Evolutionary conservation across 2,329 filamentous ascomycete genomes (phyloP).

Genomic region (Triangularia verruculosa): DNA sequence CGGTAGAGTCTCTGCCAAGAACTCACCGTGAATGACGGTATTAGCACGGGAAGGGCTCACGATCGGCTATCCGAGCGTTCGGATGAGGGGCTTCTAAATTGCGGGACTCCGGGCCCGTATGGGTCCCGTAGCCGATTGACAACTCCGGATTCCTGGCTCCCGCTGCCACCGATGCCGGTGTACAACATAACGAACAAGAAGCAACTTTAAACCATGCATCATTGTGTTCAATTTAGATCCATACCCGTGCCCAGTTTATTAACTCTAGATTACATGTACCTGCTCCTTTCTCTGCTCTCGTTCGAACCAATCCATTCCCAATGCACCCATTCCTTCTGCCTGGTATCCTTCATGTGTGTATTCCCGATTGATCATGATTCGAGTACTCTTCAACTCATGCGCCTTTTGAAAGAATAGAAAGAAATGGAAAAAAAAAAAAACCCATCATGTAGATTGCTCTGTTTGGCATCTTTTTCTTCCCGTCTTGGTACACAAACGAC

Average conservation of each 20-base stretch:
- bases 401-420: not conserved
- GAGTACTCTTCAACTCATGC: not conserved
- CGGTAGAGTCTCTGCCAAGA: not conserved
- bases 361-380: not conserved
- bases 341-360: not conserved
- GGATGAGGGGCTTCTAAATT: not conserved
- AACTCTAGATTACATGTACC: not conserved
- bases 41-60: too few relatives aligned
- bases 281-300: not conserved
- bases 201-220: not conserved
- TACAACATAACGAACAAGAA: too few relatives aligned
- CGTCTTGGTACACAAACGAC: not conserved
- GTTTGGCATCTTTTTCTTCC: not conserved
- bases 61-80: too few relatives aligned
- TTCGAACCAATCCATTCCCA: not conserved
- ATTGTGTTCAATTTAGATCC: not conserved
- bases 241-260: not conserved
- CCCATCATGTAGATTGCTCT: not conserved
- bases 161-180: not conserved
- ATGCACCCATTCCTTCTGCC: not conserved
- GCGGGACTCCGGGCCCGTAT: not conserved
- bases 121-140: not conserved
- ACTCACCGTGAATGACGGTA: too few relatives aligned
- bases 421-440: not conserved
- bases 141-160: not conserved